Evolutionary conservation across 2,329 filamentous ascomycete species (phyloP), one percentile per base, ranked within the genome.

Genomic region (Aspergillus sp.): DNA sequence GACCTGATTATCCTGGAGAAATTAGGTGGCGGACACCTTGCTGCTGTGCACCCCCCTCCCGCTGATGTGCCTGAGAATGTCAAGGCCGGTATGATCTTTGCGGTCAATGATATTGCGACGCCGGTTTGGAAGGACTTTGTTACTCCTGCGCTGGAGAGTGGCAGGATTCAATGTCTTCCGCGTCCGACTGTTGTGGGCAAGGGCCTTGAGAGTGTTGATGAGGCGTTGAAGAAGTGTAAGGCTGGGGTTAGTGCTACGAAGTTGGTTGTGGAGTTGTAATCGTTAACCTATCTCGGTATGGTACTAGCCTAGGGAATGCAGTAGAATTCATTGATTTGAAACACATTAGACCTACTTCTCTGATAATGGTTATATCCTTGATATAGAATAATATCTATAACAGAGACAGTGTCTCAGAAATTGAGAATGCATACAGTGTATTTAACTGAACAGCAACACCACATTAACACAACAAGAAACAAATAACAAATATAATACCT

Each of bases 161-260:
- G 74, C 2, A 62, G 55, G 27, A 64, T 73, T 39, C 66, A 67
- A 60, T 53, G 64, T 17, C 53, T 67, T 8, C 76, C 77, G 15
- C 67, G 70, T 52, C 67, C 75, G 6, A 47, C 73, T 37, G 66
- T 79, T 2, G 64, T 78, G 19, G 74, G 74, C 1, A 71, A 73
- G 58, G 76, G 76, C 12, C 54, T 79, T 31, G 68, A 72, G 40
- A 66, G 61, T 15, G 66, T 78, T 24, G 71, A 77, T 46, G 66
- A 67, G 9, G 76, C 68, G 8, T 56, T 77, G 11, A 70, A 75
- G 55, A 71, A 64, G 60, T 67, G 69, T 55, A 74, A 70, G 62
- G 66, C 65, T 46, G 76, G 76, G 23, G 75, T 79, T 9, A 73
- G 68, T 58, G 76, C 73, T 9, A 66, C 64, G 58, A 79, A 78